phyloP scores from a whole-genome alignment of 495 filamentous ascomycete species.

The Massariosphaeria phaeospora region DNA sequence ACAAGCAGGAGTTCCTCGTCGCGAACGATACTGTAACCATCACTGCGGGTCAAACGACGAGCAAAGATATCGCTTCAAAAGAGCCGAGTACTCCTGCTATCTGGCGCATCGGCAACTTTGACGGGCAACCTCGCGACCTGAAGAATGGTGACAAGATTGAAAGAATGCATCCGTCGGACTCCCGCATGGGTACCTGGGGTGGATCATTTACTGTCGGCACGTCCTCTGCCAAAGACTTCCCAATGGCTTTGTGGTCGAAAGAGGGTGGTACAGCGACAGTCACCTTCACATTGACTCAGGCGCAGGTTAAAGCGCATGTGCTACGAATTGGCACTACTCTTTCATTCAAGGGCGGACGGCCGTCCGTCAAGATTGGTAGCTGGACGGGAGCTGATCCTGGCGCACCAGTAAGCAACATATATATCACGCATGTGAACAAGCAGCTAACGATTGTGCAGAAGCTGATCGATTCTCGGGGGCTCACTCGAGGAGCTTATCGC shows the following conservation, averaged over 20 bases:
- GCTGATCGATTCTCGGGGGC: conserved; percentile 23
- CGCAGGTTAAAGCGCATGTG: conserved; percentile 12
- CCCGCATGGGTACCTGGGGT: conserved; percentile 18
- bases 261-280: conserved; percentile 11
- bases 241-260: conserved; percentile 23
- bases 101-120: conserved; percentile 25
- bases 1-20: conserved; percentile 20
- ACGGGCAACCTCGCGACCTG: conserved; percentile 19
- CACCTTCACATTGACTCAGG: conserved; percentile 14
- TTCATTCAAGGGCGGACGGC: conserved; percentile 22
- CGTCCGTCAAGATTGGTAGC: conserved; percentile 22
- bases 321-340: conserved; percentile 22
- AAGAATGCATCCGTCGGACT: conserved; percentile 24
- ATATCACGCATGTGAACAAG: neutral
- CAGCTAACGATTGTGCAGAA: conserved; percentile 2
- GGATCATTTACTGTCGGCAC: conserved; percentile 16
- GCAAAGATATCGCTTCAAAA: conserved; percentile 23
- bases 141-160: conserved; percentile 28
- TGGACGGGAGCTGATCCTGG: conserved; percentile 26
- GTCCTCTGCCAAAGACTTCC: conserved; percentile 15
- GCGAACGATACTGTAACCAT: conserved; percentile 14
- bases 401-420: conserved; percentile 14
- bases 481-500: conserved; percentile 22
- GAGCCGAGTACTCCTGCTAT: conserved; percentile 15
- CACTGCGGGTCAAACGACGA: conserved; percentile 12